Base-by-base conservation (phyloP, 805 yeast species). In the Saccharomycodes ludwigii region DNA sequence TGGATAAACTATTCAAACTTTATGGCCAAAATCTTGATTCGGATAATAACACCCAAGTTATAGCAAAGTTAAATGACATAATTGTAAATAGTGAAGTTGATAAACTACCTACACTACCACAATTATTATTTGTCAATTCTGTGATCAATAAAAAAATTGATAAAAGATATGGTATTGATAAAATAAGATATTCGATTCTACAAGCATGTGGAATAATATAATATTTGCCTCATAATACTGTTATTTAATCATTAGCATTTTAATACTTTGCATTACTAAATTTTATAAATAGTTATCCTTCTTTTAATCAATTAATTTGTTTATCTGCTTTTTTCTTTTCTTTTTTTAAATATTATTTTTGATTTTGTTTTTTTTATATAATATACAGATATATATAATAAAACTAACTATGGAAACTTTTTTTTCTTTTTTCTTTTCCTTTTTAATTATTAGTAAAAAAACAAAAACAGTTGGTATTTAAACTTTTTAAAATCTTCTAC, bases 111-210 rank as follows among this genome's bases (percentile, higher is more conserved):
- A 48, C 68, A 22, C 48, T 55, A 21, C 68, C 68, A 4, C 41
- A 52, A 10, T 47, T 54, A 23, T 54, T 61, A 13, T 76, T 76
- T 50, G 70, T 69, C 28, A 76, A 73, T 45, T 64, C 77, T 1
- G 48, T 52, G 1, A 42, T 57, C 1, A 59, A 54, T 26, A 57
- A 53, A 31, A 46, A 51, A 11, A 16, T 3, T 4, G 40, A 43
- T 1, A 55, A 52, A 27, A 56, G 76, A 37, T 59, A 62, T 30
- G 88, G 86, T 2, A 58, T 72, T 20, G 63, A 61, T 31, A 71
- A 67, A 25, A 44, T 78, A 9, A 54, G 83, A 31, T 46, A 48
- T 16, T 57, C 68, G 2, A 65, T 77, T 1, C 46, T 75, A 16
- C 67, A 72, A 39, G 57, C 70, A 18, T 72, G 80, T 48, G 76